Evolutionary conservation across 2,329 filamentous ascomycete species (phyloP).

Genomic region (Sporothrix variecibatus): DNA sequence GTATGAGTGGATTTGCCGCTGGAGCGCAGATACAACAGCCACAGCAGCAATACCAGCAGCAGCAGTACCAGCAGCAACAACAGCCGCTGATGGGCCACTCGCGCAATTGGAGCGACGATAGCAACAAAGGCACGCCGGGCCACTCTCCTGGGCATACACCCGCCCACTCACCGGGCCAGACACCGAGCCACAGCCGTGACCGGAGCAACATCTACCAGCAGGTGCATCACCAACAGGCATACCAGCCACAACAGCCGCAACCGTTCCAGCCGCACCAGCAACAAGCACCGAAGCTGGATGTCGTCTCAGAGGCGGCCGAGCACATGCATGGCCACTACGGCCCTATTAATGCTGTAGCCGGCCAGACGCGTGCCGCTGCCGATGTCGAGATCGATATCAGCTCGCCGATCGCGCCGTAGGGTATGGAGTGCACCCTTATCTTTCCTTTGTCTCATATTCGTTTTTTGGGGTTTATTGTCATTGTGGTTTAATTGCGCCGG

Average conservation of each 20-base stretch:
- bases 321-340: slow-evolving; percentile 52
- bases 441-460: neutral
- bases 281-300: slow-evolving; percentile 35
- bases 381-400: slow-evolving; percentile 23
- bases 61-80: slow-evolving; percentile 34
- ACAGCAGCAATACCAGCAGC: slow-evolving; percentile 16
- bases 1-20: neutral
- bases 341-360: slow-evolving; percentile 42
- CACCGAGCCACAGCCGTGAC: slow-evolving; percentile 9
- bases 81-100: slow-evolving; percentile 29
- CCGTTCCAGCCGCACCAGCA: slow-evolving; percentile 8
- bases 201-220: slow-evolving; percentile 11
- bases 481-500: neutral
- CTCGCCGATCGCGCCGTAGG: slow-evolving; percentile 22
- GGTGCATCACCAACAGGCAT: slow-evolving; percentile 10
- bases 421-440: neutral
- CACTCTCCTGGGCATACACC: neutral
- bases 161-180: slow-evolving; percentile 4
- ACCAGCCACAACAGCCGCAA: neutral
- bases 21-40: neutral
- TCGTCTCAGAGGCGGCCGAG: slow-evolving; percentile 47
- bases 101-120: slow-evolving; percentile 34
- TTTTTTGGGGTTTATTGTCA: neutral
- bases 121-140: slow-evolving; percentile 3
- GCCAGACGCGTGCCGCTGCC: slow-evolving; percentile 44